Conservation (phyloP, 208 protist species). For the Acanthamoeba triangularis region DNA sequence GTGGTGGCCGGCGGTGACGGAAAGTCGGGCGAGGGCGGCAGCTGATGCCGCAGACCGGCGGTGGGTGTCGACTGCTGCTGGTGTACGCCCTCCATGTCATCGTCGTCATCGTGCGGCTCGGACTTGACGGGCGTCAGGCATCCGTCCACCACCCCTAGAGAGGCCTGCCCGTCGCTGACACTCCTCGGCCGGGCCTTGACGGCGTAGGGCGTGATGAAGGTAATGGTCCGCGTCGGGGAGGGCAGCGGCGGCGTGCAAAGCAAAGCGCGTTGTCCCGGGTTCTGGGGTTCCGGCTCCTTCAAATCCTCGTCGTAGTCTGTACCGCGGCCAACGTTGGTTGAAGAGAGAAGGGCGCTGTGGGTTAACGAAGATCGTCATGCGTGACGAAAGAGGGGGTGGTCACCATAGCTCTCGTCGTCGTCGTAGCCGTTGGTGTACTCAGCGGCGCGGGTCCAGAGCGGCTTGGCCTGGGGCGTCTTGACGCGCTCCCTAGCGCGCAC, state of each 20-base stretch:
- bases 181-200: neutral
- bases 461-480: neutral
- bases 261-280: neutral
- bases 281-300: neutral
- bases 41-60: neutral
- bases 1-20: slow-evolving; percentile 16
- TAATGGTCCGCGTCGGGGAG: slow-evolving; percentile 2
- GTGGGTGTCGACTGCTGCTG: neutral
- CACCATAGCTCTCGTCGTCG: neutral
- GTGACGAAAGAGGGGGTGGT: neutral
- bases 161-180: neutral
- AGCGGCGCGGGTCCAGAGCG: neutral
- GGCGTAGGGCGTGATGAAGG: slow-evolving; percentile 37
- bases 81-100: neutral
- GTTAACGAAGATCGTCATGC: no score
- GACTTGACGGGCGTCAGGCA: neutral
- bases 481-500: neutral
- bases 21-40: slow-evolving; percentile 6
- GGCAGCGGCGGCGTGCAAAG: neutral
- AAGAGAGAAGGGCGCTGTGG: no score
- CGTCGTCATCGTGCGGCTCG: neutral
- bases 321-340: neutral
- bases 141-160: no score
- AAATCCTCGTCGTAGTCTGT: slow-evolving; percentile 9
- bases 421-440: neutral